Evolutionary conservation across 2,329 filamentous ascomycete genomes (phyloP).

Genomic region (Phyllosticta citribraziliensis): DNA sequence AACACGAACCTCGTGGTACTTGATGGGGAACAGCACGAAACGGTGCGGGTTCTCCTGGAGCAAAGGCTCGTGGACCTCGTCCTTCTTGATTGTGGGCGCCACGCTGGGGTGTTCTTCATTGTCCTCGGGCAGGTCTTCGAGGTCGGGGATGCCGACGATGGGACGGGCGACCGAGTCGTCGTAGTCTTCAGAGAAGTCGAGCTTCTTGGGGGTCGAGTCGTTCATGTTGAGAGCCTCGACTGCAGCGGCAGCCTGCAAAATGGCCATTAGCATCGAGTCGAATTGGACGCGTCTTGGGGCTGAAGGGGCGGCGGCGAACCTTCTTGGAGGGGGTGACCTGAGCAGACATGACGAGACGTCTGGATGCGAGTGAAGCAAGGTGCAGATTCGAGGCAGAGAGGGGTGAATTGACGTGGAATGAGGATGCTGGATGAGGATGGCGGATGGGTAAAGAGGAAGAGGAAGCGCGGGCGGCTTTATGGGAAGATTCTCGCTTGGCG

Average conservation of each 20-base stretch:
- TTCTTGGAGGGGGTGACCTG: constrained; percentile 62
- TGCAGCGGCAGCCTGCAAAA: constrained; percentile 65
- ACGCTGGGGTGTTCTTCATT: constrained; percentile 40
- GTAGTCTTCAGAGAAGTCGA: constrained; percentile 65
- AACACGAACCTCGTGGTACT: constrained; percentile 88
- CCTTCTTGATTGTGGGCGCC: constrained; percentile 45
- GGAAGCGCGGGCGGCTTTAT: constrained; percentile 3
- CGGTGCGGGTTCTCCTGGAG: constrained; percentile 91
- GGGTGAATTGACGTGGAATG: background rate
- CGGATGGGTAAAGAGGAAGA: background rate
- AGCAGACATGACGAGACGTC: constrained; percentile 54
- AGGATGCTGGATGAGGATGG: constrained; percentile 1
- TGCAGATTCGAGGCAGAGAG: background rate
- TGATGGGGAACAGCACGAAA: constrained; percentile 97
- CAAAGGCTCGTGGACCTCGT: constrained; percentile 78
- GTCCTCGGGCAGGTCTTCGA: constrained; percentile 23
- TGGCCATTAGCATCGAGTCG: constrained; percentile 27
- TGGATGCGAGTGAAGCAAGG: background rate
- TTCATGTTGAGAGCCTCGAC: constrained; percentile 82
- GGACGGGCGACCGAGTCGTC: constrained; percentile 41
- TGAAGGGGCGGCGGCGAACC: constrained; percentile 38
- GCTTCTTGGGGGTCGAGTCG: constrained; percentile 84
- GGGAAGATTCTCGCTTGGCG: constrained; percentile 1
- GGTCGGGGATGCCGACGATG: constrained; percentile 41
- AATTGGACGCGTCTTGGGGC: constrained; percentile 23